Base-by-base conservation (phyloP, 441 rosid genomes). In the Pelargonium citronellum region DNA sequence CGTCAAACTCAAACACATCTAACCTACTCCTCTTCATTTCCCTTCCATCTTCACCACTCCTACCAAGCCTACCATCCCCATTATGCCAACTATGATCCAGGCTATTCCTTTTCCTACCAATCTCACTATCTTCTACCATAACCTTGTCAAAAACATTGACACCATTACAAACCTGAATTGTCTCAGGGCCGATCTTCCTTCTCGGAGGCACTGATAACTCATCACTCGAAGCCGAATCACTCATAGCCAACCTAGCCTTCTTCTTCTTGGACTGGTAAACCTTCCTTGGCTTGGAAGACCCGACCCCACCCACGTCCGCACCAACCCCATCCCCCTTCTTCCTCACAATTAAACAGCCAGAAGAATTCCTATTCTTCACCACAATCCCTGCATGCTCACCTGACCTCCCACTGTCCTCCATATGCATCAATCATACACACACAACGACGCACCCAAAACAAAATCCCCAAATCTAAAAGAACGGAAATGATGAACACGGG, bases 1-100 rank as follows among this genome's bases (percentile, higher is more conserved):
- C 96, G 69, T 92, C 88, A 78, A 89, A 89, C 57, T 92, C 96
- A 77, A 83, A 89, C 68, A 90, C 91, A 75, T 86, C 97, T 66
- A 92, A 79, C 77, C 77, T 85, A 71, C 80, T 83, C 83, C 83
- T 72, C 46, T 57, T 67, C 60, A 49, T 46, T 16, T 47, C 75
- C 63, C 39, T 70, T 41, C 71, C 70, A 58, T 73, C 66, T 22
- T 62, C 15, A 8, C 39, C 66, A 62, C 39, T 73, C 20, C 67
- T 30, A 61, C 24, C 34, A 2, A 73, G 39, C 60, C 43, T 49
- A 44, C 17, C 67, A 4, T 67, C 67, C 63, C 39, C 67, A 64
- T 64, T 64, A n/a, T 16, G 17, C 17, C 46, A 34, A 30, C 37
- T 37, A n/a, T 37, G 16, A 37, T 64, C 46, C 67, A 34, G 34